Base-by-base conservation (phyloP, 441 rosid species). In the Erodium chrysanthum region DNA sequence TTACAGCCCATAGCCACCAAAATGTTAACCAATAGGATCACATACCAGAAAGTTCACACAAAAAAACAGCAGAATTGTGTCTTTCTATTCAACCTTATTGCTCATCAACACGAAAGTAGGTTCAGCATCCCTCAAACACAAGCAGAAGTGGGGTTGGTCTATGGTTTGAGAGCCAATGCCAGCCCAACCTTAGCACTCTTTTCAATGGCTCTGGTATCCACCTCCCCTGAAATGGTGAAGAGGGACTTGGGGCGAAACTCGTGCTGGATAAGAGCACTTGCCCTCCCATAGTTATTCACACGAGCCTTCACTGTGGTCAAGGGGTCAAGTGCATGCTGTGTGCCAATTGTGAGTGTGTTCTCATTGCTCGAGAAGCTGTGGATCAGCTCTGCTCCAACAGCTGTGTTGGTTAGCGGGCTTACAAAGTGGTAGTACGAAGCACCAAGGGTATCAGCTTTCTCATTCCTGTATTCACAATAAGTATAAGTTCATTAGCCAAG, bases 151-250 rank as follows among this genome's bases (percentile, higher is more conserved):
- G 48, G 14, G 48, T 42, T 42, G 48, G n/a, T 42, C 83, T 82
- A 93, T 11, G 95, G 90, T 82, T 93, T 89, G 59, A 93, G 90
- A 60, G 90, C 88, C 77, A 93, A 79, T 50, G 96, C 90, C 73
- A 93, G 72, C n/a, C 98, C 97, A 71, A 93, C 80, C 84, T 88
- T 91, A 31, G 96, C 83, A 46, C 79, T 88, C 83, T 89, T 91
- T 50, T 91, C 98, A 29, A 93, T 76, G 48, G 90, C 79, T 80
- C 85, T 89, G 70, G 93, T 78, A 76, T 93, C 97, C 3, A 93
- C 91, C 85, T 93, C 98, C 29, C 88, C 96, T 0, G 93, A 84
- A 65, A 93, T 54, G 0, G 96, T 89, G 76, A 93, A 71, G 59
- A 84, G 64, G 0, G 97, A 91, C 76, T 69, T 93, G 4, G 98